Evolutionary conservation across 2,329 filamentous ascomycete genomes (phyloP).

Genomic region (Monilinia fructicola): DNA sequence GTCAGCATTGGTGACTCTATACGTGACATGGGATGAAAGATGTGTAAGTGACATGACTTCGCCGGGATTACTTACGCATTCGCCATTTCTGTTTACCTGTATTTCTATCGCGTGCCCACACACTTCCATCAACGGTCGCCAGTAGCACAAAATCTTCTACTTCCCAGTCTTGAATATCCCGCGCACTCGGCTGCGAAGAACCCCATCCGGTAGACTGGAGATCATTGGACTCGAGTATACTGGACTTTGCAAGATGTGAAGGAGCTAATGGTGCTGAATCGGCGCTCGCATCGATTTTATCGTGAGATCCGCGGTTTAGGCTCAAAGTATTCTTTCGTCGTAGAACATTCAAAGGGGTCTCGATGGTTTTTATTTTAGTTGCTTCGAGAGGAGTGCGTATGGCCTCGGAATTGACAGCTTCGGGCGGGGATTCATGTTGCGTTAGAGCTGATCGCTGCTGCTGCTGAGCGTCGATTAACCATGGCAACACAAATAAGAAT

Average conservation of each 20-base stretch:
- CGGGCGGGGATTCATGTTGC: slow-evolving; percentile 38
- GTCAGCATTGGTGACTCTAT: slow-evolving; percentile 56
- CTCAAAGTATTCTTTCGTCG: slow-evolving; percentile 39
- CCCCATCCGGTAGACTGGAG: slow-evolving; percentile 61
- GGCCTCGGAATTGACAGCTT: slow-evolving; percentile 35
- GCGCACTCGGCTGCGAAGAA: slow-evolving; percentile 80
- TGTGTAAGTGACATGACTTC: not conserved
- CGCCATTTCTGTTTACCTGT: slow-evolving; percentile 80
- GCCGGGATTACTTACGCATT: slow-evolving; percentile 15
- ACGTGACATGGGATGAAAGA: not conserved
- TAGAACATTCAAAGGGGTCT: slow-evolving; percentile 34
- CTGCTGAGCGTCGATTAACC: slow-evolving; percentile 64
- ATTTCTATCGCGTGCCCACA: slow-evolving; percentile 86
- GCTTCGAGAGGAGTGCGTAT: slow-evolving; percentile 34
- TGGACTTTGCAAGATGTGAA: slow-evolving; percentile 93
- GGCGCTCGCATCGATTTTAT: slow-evolving; percentile 81
- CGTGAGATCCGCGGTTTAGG: slow-evolving; percentile 35
- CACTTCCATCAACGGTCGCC: slow-evolving; percentile 98
- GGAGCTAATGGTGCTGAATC: slow-evolving; percentile 90
- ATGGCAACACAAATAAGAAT: slow-evolving; percentile 58
- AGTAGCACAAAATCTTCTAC: slow-evolving; percentile 99
- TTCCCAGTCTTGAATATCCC: slow-evolving; percentile 98
- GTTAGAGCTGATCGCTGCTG: slow-evolving; percentile 49
- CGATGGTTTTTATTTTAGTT: slow-evolving; percentile 39
- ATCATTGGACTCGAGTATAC: slow-evolving; percentile 68